Base-by-base conservation (phyloP, 768 basidiomycete genomes). In the Kwoniella dejecticola region DNA sequence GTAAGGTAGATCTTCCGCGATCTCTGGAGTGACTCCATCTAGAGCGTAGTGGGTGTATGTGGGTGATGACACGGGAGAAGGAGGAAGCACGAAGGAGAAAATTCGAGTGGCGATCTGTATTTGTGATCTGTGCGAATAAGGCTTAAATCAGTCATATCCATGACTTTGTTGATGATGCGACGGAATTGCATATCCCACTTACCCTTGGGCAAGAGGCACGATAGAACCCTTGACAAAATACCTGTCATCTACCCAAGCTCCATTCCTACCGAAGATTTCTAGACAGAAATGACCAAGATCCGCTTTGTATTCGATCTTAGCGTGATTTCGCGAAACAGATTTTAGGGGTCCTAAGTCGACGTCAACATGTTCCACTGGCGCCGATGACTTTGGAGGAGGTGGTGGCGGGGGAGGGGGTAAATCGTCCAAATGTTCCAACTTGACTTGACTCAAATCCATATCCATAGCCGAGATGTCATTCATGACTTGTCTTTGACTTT, bases 161-260 rank as follows among this genome's bases (percentile, higher is more conserved):
- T 36, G 33, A 36, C 33, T 7, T 36, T 36, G 7, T 36, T 36
- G 7, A 36, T 15, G 15, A 15, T 36, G 15, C 33, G 15, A 36
- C 15, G 33, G 7, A 36, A 36, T 36, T 36, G 33, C 33, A 15
- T 36, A 36, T 15, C 7, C 7, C 33, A 79, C 83, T 50, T 60
- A 92, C 95, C 90, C 84, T 77, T 92, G 90, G 36, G 87, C 83
- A 21, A 99, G 81, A 29, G 89, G 85, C n/a, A 92, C 89, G 62
- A 87, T 85, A 62, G 89, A 88, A 15, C 94, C 91, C 66, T 89
- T 88, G 11, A 88, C 89, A 49, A 87, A 87, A 90, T 94, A 99
- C n/a, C 90, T 86, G 29, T 93, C 94, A 67, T 98, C 93, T 4
- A 99, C 92, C 89, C 94, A 97, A 17, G 93, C 93, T 12, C 96